Conservation (phyloP, 2,329 filamentous ascomycete species). For the Fusarium subtropicale region DNA sequence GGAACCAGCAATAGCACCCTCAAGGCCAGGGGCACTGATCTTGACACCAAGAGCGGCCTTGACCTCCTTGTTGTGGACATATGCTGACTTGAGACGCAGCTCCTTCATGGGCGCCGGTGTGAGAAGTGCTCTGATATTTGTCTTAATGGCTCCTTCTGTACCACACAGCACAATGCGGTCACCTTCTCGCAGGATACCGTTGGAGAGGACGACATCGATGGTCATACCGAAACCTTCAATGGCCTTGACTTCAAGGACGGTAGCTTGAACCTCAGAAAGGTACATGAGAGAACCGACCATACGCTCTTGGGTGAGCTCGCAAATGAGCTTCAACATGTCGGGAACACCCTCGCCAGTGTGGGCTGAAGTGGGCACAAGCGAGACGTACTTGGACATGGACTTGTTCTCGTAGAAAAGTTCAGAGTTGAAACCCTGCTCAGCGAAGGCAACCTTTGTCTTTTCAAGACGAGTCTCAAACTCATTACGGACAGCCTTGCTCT, state of each 20-base stretch:
- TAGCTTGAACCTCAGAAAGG: conserved; percentile 95
- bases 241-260: conserved; percentile 97
- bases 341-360: conserved; percentile 99
- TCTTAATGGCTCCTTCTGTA: conserved; percentile 94
- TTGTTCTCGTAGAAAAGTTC: conserved; percentile 98
- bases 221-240: conserved; percentile 99
- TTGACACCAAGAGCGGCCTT: conserved; percentile 99
- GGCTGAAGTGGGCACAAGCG: conserved; percentile 95
- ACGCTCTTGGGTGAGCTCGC: conserved; percentile 92
- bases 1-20: conserved; percentile 96
- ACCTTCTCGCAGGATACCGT: conserved; percentile 93
- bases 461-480: conserved; percentile 93
- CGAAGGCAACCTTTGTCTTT: conserved; percentile 91
- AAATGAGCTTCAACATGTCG: conserved; percentile 96
- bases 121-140: conserved; percentile 92
- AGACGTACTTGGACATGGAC: conserved; percentile 93
- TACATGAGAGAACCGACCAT: conserved; percentile 99
- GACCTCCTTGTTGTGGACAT: conserved; percentile 99
- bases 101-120: conserved; percentile 95
- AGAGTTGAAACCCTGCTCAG: conserved; percentile 97
- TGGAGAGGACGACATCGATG: conserved; percentile 95
- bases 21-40: conserved; percentile 95
- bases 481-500: conserved; percentile 92
- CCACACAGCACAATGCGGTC: conserved; percentile 95
- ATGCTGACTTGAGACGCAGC: conserved; percentile 92